phyloP scores from a whole-genome alignment of 768 basidiomycete species.

The Lentinula guzmanii region DNA sequence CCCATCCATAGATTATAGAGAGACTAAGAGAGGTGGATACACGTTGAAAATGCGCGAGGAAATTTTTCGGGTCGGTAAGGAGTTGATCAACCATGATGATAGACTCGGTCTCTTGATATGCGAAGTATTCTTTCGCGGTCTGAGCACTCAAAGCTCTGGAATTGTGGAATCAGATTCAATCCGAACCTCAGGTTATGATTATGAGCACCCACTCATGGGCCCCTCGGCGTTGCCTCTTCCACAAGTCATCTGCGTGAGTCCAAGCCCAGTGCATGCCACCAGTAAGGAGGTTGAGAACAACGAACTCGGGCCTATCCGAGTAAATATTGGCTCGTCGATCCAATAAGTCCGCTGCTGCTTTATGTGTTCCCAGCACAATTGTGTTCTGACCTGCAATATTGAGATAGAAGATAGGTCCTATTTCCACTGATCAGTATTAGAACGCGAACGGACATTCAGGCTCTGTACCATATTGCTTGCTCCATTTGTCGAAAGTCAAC shows the following conservation, averaged over 20 bases:
- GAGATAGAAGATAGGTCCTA: slow-evolving; percentile 6
- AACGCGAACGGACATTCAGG: not conserved
- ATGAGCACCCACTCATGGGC: slow-evolving; percentile 12
- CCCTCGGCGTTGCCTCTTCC: slow-evolving; percentile 13
- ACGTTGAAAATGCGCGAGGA: slow-evolving; percentile 2
- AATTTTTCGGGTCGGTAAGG: not conserved
- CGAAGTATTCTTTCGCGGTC: not conserved
- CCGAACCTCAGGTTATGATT: not conserved
- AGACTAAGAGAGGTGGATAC: slow-evolving; percentile 9
- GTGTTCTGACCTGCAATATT: too few relatives aligned
- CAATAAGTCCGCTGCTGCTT: too few relatives aligned
- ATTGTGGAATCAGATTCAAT: not conserved
- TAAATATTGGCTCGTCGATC: too few relatives aligned
- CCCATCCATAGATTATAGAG: slow-evolving; percentile 12
- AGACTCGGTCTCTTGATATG: not conserved
- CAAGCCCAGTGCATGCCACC: too few relatives aligned
- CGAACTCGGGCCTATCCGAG: too few relatives aligned
- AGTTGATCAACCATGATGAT: not conserved
- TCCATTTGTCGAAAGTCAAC: slow-evolving; percentile 24
- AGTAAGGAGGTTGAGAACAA: too few relatives aligned
- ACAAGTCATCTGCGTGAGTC: not conserved
- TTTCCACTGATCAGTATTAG: not conserved
- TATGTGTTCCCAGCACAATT: too few relatives aligned
- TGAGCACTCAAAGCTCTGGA: not conserved
- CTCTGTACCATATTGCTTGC: slow-evolving; percentile 24